phyloP scores from a whole-genome alignment of 2,329 filamentous ascomycete genomes.

The Pyrenophora seminiperda region DNA sequence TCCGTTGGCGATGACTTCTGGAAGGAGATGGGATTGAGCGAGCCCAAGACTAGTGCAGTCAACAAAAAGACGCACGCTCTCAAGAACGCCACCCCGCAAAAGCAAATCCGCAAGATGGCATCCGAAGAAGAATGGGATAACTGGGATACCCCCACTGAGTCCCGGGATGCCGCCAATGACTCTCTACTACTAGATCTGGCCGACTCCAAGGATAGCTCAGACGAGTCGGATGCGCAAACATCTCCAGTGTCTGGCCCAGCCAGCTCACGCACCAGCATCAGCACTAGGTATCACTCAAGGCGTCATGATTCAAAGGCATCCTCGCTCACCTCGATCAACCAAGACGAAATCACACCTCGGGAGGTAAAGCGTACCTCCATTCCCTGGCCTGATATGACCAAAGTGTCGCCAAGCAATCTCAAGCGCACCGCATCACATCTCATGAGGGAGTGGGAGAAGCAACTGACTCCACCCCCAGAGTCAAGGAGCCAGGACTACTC shows the following conservation, averaged over 20 bases:
- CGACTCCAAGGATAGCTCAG: conserved; percentile 51
- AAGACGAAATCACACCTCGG: conserved; percentile 24
- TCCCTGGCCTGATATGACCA: conserved; percentile 73
- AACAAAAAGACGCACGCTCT: conserved; percentile 49
- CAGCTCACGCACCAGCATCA: conserved; percentile 61
- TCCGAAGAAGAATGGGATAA: conserved; percentile 61
- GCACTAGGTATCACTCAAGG: conserved; percentile 55
- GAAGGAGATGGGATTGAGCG: conserved; percentile 51
- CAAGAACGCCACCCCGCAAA: conserved; percentile 46
- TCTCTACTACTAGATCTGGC: conserved; percentile 42
- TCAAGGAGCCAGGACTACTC: conserved; percentile 38
- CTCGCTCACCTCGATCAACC: conserved; percentile 36
- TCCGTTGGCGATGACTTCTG: conserved; percentile 52
- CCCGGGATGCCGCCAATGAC: conserved; percentile 56
- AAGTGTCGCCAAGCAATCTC: conserved; percentile 74
- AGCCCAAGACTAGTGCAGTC: conserved; percentile 42
- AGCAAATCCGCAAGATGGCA: conserved; percentile 41
- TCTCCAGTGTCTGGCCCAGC: conserved; percentile 50
- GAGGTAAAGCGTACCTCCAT: conserved; percentile 50
- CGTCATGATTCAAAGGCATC: conserved; percentile 48
- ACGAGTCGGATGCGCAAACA: conserved; percentile 56
- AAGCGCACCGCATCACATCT: conserved; percentile 82
- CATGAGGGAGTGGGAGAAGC: conserved; percentile 91
- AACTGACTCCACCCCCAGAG: conserved; percentile 60
- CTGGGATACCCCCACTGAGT: conserved; percentile 59